These are phyloP conservation scores for Zancudomyces culisetae DNA, from an alignment of 371 early-diverging fungal genomes.

Conservation along the genomic window DNA sequence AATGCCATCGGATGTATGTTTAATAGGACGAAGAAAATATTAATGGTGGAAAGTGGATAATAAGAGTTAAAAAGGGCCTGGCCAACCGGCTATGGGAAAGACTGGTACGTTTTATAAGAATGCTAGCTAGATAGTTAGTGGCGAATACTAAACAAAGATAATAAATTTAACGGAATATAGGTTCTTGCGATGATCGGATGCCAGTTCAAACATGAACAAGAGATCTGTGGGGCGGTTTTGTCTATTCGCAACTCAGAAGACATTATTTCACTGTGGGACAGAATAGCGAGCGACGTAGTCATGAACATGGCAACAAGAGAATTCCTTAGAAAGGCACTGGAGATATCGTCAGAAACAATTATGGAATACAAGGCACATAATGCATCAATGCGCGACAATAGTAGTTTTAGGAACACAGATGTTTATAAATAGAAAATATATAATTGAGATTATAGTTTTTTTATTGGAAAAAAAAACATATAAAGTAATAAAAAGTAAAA, in stretches of 20 bases:
- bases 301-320: constrained; percentile 61
- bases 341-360: constrained; percentile 61
- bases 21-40: constrained; percentile 61
- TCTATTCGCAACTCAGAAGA: constrained; percentile 86
- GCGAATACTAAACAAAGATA: too few relatives aligned
- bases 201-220: constrained; percentile 71
- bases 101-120: constrained; percentile 39
- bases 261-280: constrained; percentile 89
- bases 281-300: constrained; percentile 57
- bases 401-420: constrained; percentile 79
- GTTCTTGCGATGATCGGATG: constrained; percentile 80
- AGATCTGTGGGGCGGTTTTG: constrained; percentile 89
- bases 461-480: too few relatives aligned
- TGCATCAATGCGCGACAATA: constrained; percentile 46
- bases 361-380: constrained; percentile 97
- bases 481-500: too few relatives aligned
- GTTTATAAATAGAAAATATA: constrained; percentile 26
- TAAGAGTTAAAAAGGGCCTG: constrained; percentile 83
- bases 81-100: constrained; percentile 88
- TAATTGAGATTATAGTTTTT: too few relatives aligned
- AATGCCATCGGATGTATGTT: not conserved
- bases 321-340: constrained; percentile 65
- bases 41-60: constrained; percentile 94
- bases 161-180: constrained; percentile 26
- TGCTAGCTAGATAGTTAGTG: too few relatives aligned